Percentiles rank a stretch among this genome's conserved stretches.
Evolutionary conservation across 257 asterid species (phyloP).

Genomic region (Coffea eugenioides): DNA sequence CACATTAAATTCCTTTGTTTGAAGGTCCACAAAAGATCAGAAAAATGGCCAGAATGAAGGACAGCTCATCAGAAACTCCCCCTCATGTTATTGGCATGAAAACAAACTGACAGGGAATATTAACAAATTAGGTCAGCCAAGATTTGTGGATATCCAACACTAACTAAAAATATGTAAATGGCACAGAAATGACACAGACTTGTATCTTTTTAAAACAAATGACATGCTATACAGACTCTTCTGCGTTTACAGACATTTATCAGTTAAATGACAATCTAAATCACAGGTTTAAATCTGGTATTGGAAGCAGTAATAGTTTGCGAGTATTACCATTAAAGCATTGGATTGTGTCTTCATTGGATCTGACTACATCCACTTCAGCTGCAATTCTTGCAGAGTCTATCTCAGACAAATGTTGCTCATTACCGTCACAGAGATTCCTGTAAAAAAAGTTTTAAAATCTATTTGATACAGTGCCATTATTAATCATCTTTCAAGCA

Average conservation of each 20-base stretch:
- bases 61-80: too few species aligned
- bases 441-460: slow-evolving; percentile 35
- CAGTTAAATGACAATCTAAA: background rate
- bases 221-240: background rate
- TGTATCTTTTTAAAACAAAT: background rate
- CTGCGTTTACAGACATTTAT: too few species aligned
- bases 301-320: background rate
- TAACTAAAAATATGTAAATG: background rate
- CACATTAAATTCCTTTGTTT: too few species aligned
- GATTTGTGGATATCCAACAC: too few species aligned
- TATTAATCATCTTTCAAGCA: background rate
- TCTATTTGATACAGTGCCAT: background rate
- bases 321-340: slow-evolving; percentile 52
- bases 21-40: too few species aligned
- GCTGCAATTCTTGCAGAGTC: slow-evolving; percentile 54
- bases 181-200: background rate
- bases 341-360: slow-evolving; percentile 43
- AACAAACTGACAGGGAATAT: too few species aligned
- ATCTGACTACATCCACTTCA: slow-evolving; percentile 54
- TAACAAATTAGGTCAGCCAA: too few species aligned
- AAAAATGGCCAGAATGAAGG: too few species aligned
- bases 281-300: background rate
- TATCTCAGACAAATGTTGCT: slow-evolving; percentile 57
- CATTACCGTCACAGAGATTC: slow-evolving; percentile 46
- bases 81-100: too few species aligned